phyloP scores from a whole-genome alignment of 805 yeast genomes.

The Metschnikowia picachoensis region DNA sequence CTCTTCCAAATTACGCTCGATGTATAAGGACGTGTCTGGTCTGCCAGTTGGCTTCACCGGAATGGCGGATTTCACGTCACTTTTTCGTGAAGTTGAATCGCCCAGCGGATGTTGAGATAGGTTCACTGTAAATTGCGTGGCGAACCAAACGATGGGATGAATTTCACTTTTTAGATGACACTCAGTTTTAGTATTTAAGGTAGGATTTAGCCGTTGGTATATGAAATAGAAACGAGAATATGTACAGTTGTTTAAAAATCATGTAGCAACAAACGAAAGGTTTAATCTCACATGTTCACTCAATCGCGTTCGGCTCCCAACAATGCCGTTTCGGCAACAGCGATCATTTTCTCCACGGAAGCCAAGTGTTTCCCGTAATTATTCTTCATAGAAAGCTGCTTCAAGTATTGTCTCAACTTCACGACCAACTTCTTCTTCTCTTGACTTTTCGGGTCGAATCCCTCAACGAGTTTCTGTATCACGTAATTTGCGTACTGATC shows the following conservation, averaged over 20 bases:
- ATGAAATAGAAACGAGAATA: background rate
- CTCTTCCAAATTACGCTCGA: constrained; percentile 8
- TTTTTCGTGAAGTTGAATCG: constrained; percentile 3
- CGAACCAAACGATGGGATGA: background rate
- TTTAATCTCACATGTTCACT: background rate
- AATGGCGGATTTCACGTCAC: constrained; percentile 4
- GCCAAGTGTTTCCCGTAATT: constrained; percentile 80
- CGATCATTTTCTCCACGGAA: constrained; percentile 69
- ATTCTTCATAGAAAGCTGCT: constrained; percentile 59
- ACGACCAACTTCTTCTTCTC: constrained; percentile 68
- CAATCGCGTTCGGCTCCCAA: constrained; percentile 30
- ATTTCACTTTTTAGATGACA: background rate
- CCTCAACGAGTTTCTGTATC: constrained; percentile 88
- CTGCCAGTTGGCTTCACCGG: constrained; percentile 7
- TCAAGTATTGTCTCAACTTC: constrained; percentile 76
- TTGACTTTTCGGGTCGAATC: constrained; percentile 54
- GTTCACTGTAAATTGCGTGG: background rate
- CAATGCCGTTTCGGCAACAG: constrained; percentile 49
- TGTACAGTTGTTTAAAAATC: constrained; percentile 1
- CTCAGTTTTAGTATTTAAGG: background rate
- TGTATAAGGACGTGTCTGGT: constrained; percentile 6
- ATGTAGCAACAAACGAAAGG: background rate
- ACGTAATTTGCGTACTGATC: constrained; percentile 98
- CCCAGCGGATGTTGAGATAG: too few relatives aligned
- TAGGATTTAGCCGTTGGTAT: background rate